These are phyloP conservation scores for Fusarium begoniae DNA, from an alignment of 2,329 filamentous ascomycete species.

Conservation along the genomic window DNA sequence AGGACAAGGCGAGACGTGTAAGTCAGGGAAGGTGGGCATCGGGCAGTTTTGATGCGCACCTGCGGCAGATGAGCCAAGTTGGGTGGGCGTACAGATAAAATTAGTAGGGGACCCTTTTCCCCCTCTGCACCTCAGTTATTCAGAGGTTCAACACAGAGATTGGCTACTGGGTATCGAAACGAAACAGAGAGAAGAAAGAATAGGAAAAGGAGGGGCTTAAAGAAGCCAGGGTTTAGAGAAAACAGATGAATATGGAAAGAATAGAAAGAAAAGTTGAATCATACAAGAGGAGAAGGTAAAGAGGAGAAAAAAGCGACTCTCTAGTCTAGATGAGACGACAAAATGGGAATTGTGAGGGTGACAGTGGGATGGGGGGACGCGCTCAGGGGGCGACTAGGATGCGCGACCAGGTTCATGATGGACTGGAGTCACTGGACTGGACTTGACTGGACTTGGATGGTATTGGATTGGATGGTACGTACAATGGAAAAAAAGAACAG, in stretches of 20 bases:
- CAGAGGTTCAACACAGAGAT: conserved; percentile 3
- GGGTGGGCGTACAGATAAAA: conserved; percentile 33
- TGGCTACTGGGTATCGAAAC: conserved; percentile 30
- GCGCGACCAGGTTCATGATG: conserved; percentile 33
- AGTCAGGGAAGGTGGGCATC: conserved; percentile 37
- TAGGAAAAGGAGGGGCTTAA: conserved; percentile 13
- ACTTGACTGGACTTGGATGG: no score
- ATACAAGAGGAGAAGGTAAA: conserved; percentile 28
- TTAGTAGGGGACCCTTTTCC: conserved; percentile 34
- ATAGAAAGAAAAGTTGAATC: conserved; percentile 24
- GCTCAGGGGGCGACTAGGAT: conserved; percentile 39
- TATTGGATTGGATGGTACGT: conserved; percentile 10
- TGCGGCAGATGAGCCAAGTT: conserved; percentile 26
- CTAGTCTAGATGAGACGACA: conserved; percentile 30
- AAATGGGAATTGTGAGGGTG: conserved; percentile 26
- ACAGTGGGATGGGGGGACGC: conserved; percentile 32
- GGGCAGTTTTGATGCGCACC: conserved; percentile 32
- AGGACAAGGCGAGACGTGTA: conserved; percentile 30
- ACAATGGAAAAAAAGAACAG: conserved; percentile 10
- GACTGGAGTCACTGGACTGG: not conserved
- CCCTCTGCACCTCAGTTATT: conserved; percentile 25
- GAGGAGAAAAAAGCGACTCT: conserved; percentile 16
- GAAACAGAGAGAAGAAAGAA: conserved; percentile 18
- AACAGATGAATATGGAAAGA: conserved; percentile 20
- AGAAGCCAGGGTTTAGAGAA: conserved; percentile 18